These are phyloP conservation scores for Fusarium verrucosum DNA, from an alignment of 2,329 filamentous ascomycete species.

Conservation along the genomic window DNA sequence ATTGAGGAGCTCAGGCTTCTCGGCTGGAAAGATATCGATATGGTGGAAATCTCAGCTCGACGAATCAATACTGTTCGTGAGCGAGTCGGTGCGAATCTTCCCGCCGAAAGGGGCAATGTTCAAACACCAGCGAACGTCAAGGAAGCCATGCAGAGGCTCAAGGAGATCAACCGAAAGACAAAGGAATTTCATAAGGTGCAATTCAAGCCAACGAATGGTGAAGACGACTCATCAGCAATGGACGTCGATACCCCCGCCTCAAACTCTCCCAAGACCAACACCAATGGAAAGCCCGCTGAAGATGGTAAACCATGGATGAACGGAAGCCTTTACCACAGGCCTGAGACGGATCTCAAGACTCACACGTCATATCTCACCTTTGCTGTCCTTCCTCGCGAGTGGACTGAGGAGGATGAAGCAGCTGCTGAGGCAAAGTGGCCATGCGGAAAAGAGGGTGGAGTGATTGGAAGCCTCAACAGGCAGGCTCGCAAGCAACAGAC, in stretches of 20 bases:
- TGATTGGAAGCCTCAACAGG: slow-evolving; percentile 64
- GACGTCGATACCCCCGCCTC: slow-evolving; percentile 50
- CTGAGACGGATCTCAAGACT: slow-evolving; percentile 89
- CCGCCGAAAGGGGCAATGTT: slow-evolving; percentile 74
- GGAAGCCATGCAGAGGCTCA: slow-evolving; percentile 79
- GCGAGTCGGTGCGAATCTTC: slow-evolving; percentile 73
- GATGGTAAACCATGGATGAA: slow-evolving; percentile 71
- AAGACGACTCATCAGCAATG: slow-evolving; percentile 52
- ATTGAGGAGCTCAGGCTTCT: slow-evolving; percentile 80
- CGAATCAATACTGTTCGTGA: slow-evolving; percentile 85
- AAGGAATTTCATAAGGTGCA: slow-evolving; percentile 68
- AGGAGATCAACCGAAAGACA: slow-evolving; percentile 75
- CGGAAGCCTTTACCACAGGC: slow-evolving; percentile 80
- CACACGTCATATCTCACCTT: slow-evolving; percentile 98
- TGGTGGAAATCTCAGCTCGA: slow-evolving; percentile 87
- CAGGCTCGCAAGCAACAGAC: slow-evolving; percentile 66
- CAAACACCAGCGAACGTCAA: slow-evolving; percentile 76
- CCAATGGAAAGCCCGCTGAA: slow-evolving; percentile 39
- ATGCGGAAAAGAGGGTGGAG: slow-evolving; percentile 61
- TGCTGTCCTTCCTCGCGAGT: slow-evolving; percentile 85
- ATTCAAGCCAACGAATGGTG: slow-evolving; percentile 26
- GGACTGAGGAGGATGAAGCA: slow-evolving; percentile 84
- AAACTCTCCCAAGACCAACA: slow-evolving; percentile 38
- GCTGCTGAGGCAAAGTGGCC: slow-evolving; percentile 72
- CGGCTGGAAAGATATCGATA: slow-evolving; percentile 91